Evolutionary conservation across 352 stramenopile genomes (phyloP), one percentile per base, ranked within the genome.

Genomic region (Phytophthora pluvialis): DNA sequence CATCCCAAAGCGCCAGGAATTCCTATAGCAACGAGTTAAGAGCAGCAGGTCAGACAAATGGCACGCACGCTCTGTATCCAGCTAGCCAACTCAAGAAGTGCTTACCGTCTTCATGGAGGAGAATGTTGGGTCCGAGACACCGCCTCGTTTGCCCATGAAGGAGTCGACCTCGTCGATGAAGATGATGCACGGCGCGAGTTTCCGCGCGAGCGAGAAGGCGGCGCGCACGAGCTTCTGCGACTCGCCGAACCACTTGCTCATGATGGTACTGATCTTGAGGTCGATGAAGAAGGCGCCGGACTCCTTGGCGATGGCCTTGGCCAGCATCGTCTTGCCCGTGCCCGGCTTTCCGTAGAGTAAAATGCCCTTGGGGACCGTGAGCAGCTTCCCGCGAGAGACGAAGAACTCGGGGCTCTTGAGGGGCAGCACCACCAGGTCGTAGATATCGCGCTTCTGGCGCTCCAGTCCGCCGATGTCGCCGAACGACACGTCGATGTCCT

Each of bases 91-190:
- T 40, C 13, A 45, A 33, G 2, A 9, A 36, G 25, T 13, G 42
- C 68, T 52, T 60, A 90, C 83, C 57, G 89, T 95, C 70, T 96
- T 96, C 89, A 96, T 96, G 15, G 81, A 93, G 6, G 84, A 86
- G 28, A 94, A 87, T 33, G 85, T 98, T 58, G 66, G 92, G 47
- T 90, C 88, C 0, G 84, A 91, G 6, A 80, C 75, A 9, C 86
- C 86, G 45, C 86, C 79, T 38, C 90, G 83, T 57, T 93, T 93
- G 16, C 90, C 89, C 87, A 97, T 95, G 76, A 97, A 97, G 47
- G 87, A 95, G 66, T 98, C 91, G 13, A 99, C 89, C 70, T 99
- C 97, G 72, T 99, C 97, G 48, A 99, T 98, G 69, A 99, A 99
- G 54, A 99, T 98, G 68, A 99, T 97, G 64, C 90, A 97, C 2